Evolutionary conservation across 2,329 filamentous ascomycete genomes (phyloP).

Genomic region (Pseudogymnoascus sp.): DNA sequence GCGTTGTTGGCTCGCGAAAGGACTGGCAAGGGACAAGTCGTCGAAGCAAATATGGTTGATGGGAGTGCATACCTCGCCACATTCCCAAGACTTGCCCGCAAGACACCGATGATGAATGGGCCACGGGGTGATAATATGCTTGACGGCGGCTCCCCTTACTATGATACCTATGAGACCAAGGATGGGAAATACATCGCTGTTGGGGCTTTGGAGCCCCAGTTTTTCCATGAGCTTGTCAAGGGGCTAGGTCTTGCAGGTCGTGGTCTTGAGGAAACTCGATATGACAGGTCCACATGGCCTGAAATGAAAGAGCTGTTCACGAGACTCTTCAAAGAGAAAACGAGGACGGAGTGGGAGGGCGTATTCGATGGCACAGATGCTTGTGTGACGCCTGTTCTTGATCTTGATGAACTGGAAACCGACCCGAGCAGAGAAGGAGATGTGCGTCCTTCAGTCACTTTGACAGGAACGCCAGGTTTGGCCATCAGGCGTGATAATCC

Average conservation of each 20-base stretch:
- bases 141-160: slow-evolving; percentile 81
- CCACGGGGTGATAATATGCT: slow-evolving; percentile 68
- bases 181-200: slow-evolving; percentile 77
- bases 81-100: slow-evolving; percentile 62
- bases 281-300: slow-evolving; percentile 60
- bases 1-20: slow-evolving; percentile 60
- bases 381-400: slow-evolving; percentile 82
- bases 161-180: slow-evolving; percentile 78
- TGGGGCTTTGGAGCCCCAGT: slow-evolving; percentile 83
- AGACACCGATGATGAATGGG: slow-evolving; percentile 52
- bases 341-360: slow-evolving; percentile 70
- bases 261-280: slow-evolving; percentile 44
- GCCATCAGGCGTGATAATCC: slow-evolving; percentile 46
- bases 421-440: slow-evolving; percentile 49
- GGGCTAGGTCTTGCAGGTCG: slow-evolving; percentile 53
- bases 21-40: slow-evolving; percentile 71
- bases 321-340: slow-evolving; percentile 57
- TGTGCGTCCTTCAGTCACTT: slow-evolving; percentile 60
- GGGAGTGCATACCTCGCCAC: slow-evolving; percentile 71
- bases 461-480: slow-evolving; percentile 61
- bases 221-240: slow-evolving; percentile 61
- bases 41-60: slow-evolving; percentile 97
- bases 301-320: slow-evolving; percentile 55
- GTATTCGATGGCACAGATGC: slow-evolving; percentile 89
- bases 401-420: slow-evolving; percentile 60